phyloP scores from a whole-genome alignment of 140 eudicot genomes.

The Ambrosia hybrid region DNA sequence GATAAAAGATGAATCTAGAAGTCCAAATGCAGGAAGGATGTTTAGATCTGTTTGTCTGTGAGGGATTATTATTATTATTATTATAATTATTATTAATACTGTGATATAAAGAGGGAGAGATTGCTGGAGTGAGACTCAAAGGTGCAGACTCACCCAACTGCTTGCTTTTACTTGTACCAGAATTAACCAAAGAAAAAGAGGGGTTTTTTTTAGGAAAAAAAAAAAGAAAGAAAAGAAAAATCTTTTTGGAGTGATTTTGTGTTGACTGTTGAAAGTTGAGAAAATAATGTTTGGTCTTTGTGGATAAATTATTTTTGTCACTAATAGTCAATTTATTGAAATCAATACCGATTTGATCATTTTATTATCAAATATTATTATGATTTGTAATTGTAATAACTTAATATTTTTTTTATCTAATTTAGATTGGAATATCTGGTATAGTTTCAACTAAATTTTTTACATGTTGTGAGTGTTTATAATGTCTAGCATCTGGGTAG shows the following conservation, averaged over 20 bases:
- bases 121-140: slow-evolving; percentile 35
- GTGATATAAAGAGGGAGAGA: slow-evolving; percentile 16
- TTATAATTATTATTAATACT: too few species aligned
- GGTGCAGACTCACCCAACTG: slow-evolving; percentile 13
- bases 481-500: too few species aligned
- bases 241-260: neutral
- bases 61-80: neutral
- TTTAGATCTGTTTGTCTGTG: slow-evolving; percentile 5
- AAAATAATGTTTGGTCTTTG: neutral
- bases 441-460: too few species aligned
- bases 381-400: too few species aligned
- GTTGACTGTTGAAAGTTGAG: slow-evolving; percentile 5
- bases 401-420: too few species aligned
- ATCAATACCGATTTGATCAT: too few species aligned
- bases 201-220: too few species aligned
- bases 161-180: neutral
- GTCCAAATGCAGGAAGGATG: slow-evolving; percentile 24
- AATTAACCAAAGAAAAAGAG: neutral
- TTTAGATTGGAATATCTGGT: too few species aligned
- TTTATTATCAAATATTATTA: too few species aligned
- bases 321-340: too few species aligned
- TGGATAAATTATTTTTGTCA: neutral
- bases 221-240: too few species aligned
- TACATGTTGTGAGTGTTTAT: too few species aligned
- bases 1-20: slow-evolving; percentile 3